These are phyloP conservation scores for Corynespora cassiicola DNA, from an alignment of 2,329 filamentous ascomycete species.

Conservation along the genomic window DNA sequence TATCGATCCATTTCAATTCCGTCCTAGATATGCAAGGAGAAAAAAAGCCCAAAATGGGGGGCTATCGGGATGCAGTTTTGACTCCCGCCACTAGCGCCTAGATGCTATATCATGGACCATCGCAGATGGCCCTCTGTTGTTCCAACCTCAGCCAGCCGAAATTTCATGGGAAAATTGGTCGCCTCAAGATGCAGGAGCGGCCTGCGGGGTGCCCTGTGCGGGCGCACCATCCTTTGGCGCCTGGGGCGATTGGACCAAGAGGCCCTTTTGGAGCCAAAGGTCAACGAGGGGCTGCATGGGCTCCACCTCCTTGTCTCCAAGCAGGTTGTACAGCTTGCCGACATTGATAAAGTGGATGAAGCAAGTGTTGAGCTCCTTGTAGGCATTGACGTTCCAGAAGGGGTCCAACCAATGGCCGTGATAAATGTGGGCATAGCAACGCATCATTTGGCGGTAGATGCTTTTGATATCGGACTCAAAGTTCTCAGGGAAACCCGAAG, in stretches of 20 bases:
- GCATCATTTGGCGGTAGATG: conserved; percentile 63
- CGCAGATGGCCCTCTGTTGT: conserved; percentile 2
- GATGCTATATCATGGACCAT: conserved; percentile 10
- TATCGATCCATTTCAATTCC: no score
- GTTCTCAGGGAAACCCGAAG: conserved; percentile 70
- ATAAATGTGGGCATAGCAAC: conserved; percentile 61
- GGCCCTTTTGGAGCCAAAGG: conserved; percentile 87
- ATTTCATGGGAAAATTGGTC: conserved; percentile 4
- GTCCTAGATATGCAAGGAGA: conserved; percentile 15
- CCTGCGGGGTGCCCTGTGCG: conserved; percentile 18
- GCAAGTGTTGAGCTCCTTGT: conserved; percentile 61
- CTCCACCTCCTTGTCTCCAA: conserved; percentile 88
- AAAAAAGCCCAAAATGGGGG: conserved; percentile 11
- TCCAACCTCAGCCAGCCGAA: conserved; percentile 1
- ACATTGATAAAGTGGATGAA: conserved; percentile 62
- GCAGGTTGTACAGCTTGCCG: conserved; percentile 78
- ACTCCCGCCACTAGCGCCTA: no score
- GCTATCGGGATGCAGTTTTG: conserved; percentile 11
- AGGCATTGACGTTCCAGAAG: conserved; percentile 56
- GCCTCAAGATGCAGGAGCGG: conserved; percentile 15
- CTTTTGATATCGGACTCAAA: conserved; percentile 78
- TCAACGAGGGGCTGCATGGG: conserved; percentile 96
- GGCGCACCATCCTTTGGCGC: conserved; percentile 25
- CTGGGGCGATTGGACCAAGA: conserved; percentile 65
- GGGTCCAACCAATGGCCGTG: conserved; percentile 59